phyloP scores from a whole-genome alignment of 108 stramenopile species.

The Bacterosira constricta region DNA sequence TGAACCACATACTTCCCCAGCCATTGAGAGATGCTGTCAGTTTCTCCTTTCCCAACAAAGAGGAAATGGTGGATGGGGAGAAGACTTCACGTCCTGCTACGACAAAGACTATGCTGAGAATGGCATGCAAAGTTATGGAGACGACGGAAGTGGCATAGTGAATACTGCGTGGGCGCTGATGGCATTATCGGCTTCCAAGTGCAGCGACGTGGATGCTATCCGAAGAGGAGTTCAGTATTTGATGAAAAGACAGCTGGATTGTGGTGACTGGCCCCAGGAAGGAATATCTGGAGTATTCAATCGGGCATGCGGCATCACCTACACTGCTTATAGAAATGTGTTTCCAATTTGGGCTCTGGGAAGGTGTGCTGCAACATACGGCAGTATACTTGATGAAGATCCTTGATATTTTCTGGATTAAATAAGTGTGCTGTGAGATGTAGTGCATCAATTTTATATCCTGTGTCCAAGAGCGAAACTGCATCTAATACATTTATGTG shows the following conservation, averaged over 20 bases:
- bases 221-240: slow-evolving; percentile 80
- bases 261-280: slow-evolving; percentile 99
- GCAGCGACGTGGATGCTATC: slow-evolving; percentile 79
- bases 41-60: slow-evolving; percentile 83
- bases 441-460: background rate
- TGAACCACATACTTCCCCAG: slow-evolving; percentile 59
- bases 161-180: slow-evolving; percentile 98
- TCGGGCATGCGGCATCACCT: slow-evolving; percentile 97
- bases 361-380: slow-evolving; percentile 76
- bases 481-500: too few species aligned
- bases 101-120: slow-evolving; percentile 92
- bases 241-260: slow-evolving; percentile 85
- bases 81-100: slow-evolving; percentile 96
- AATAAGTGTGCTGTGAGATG: background rate
- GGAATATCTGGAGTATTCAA: slow-evolving; percentile 99
- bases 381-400: slow-evolving; percentile 48
- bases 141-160: slow-evolving; percentile 93
- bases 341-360: slow-evolving; percentile 99
- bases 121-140: slow-evolving; percentile 90
- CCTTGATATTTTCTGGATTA: too few species aligned
- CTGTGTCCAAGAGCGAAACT: background rate
- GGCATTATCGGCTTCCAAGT: slow-evolving; percentile 85
- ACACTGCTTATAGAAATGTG: slow-evolving; percentile 98
- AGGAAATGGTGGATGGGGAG: slow-evolving; percentile 99
- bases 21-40: slow-evolving; percentile 62